These are phyloP conservation scores for Exophiala spinifera DNA, from an alignment of 2,329 filamentous ascomycete species.

Conservation along the genomic window DNA sequence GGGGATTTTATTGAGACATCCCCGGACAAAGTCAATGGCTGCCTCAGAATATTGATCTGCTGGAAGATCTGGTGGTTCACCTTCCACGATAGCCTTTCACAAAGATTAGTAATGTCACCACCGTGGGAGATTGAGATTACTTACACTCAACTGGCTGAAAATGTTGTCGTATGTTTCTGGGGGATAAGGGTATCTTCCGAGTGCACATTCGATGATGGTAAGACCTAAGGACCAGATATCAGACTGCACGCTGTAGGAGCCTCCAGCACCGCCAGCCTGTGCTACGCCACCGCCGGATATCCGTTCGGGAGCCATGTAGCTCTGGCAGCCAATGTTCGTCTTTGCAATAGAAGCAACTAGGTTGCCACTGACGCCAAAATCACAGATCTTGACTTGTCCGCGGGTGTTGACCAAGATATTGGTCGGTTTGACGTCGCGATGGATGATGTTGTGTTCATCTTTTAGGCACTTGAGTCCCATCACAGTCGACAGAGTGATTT, in stretches of 20 bases:
- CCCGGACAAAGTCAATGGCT: constrained; percentile 81
- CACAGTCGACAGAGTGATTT: constrained; percentile 85
- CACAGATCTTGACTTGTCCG: constrained; percentile 95
- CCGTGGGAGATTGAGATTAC: constrained; percentile 39
- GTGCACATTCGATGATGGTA: constrained; percentile 92
- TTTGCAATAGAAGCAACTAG: constrained; percentile 95
- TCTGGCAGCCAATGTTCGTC: constrained; percentile 98
- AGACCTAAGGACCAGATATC: constrained; percentile 96
- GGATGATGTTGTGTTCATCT: constrained; percentile 98
- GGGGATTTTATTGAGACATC: constrained; percentile 89
- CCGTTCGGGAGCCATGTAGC: constrained; percentile 96
- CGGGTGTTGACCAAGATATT: constrained; percentile 89
- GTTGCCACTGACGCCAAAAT: constrained; percentile 96
- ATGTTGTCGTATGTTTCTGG: constrained; percentile 98
- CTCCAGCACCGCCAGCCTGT: constrained; percentile 66
- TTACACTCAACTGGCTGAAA: constrained; percentile 92
- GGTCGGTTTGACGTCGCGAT: constrained; percentile 97
- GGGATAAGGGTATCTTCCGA: constrained; percentile 92
- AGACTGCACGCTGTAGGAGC: constrained; percentile 95
- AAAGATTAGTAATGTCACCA: background rate
- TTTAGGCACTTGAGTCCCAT: constrained; percentile 91
- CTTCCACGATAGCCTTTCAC: constrained; percentile 87
- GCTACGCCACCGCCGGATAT: constrained; percentile 84
- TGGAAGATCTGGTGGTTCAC: constrained; percentile 87
- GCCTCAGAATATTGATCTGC: constrained; percentile 71